Percentiles rank a stretch among this genome's conserved stretches.
Conservation (phyloP, 441 rosid genomes). For the Iberis amara region DNA sequence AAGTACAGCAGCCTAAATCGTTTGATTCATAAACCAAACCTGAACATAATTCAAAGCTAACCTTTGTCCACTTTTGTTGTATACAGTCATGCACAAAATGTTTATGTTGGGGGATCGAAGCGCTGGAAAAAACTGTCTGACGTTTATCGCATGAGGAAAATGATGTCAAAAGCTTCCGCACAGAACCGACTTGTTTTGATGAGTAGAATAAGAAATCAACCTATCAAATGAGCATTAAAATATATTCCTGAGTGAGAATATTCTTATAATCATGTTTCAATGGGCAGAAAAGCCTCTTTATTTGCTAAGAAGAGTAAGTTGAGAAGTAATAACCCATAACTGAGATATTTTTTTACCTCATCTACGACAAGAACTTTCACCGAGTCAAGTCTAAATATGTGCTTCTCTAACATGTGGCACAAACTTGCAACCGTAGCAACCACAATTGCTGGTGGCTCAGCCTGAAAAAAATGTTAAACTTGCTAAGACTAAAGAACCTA, state of each 20-base stretch:
- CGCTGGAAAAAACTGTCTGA: conserved; percentile 87
- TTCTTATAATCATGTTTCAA: conserved; percentile 2
- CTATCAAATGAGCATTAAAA: conserved; percentile 32
- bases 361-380: conserved; percentile 71
- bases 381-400: conserved; percentile 58
- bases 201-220: conserved; percentile 92
- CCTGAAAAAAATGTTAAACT: conserved; percentile 42
- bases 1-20: conserved; percentile 4
- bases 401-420: conserved; percentile 80
- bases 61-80: conserved; percentile 95
- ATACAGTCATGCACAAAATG: conserved; percentile 74
- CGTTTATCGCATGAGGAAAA: conserved; percentile 65
- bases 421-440: conserved; percentile 79
- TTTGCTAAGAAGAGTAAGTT: neutral
- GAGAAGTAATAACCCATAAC: neutral
- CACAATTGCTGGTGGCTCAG: conserved; percentile 81
- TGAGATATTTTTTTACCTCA: conserved; percentile 45
- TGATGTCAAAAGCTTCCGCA: conserved; percentile 68
- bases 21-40: neutral
- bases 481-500: neutral
- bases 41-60: conserved; percentile 19
- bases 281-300: conserved; percentile 1
- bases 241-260: conserved; percentile 5
- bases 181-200: conserved; percentile 71
- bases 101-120: conserved; percentile 84